Evolutionary conservation across 2,329 filamentous ascomycete genomes (phyloP).

Genomic region (Camptophora hylomeconis): DNA sequence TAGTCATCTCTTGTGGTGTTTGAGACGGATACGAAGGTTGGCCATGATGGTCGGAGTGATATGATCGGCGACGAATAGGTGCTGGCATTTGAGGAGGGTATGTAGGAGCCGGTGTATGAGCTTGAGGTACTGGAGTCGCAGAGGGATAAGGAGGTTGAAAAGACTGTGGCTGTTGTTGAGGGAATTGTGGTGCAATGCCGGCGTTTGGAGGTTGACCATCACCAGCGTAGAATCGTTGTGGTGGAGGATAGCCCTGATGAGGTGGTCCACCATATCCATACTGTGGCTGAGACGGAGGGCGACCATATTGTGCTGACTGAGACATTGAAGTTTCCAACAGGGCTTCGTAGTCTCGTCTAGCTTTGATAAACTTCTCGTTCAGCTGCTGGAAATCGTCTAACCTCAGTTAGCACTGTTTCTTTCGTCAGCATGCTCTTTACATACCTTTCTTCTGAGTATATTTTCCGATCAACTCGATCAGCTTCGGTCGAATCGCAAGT

Average conservation of each 20-base stretch:
- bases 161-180: conserved; percentile 9
- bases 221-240: conserved; percentile 55
- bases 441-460: conserved; percentile 98
- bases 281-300: conserved; percentile 19
- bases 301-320: conserved; percentile 52
- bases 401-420: conserved; percentile 17
- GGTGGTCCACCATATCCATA: conserved; percentile 26
- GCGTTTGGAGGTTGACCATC: conserved; percentile 21
- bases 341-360: conserved; percentile 86
- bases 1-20: conserved; percentile 64
- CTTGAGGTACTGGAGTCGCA: conserved; percentile 35
- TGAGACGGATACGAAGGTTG: too few relatives aligned
- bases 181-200: conserved; percentile 12
- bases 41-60: conserved; percentile 19
- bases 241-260: conserved; percentile 21
- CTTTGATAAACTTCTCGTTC: conserved; percentile 99
- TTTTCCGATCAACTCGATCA: conserved; percentile 96
- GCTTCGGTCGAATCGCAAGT: conserved; percentile 81
- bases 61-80: conserved; percentile 6
- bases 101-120: conserved; percentile 34
- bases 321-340: conserved; percentile 95
- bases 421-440: conserved; percentile 6
- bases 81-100: conserved; percentile 30
- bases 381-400: conserved; percentile 94
- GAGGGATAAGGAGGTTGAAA: conserved; percentile 27